These are phyloP conservation scores for Cyclotella baltica DNA, from an alignment of 108 stramenopile genomes.

Conservation along the genomic window DNA sequence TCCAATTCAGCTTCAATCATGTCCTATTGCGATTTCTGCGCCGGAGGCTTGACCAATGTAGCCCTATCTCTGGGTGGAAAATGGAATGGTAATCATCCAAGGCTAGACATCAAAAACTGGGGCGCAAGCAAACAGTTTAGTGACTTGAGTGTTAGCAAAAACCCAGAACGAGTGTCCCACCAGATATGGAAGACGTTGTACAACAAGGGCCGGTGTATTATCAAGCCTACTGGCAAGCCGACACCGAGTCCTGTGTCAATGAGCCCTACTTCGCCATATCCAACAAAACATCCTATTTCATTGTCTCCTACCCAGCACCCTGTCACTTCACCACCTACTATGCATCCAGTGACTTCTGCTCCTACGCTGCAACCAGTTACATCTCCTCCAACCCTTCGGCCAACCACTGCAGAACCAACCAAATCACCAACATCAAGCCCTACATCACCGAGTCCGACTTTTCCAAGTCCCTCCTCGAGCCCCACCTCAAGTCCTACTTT, in stretches of 20 bases:
- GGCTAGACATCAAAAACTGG: slow-evolving; percentile 15
- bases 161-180: slow-evolving; percentile 16
- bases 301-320: slow-evolving; percentile 12
- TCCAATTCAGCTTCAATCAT: slow-evolving; percentile 38
- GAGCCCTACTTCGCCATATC: slow-evolving; percentile 4
- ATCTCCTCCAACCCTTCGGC: background rate
- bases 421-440: slow-evolving; percentile 10
- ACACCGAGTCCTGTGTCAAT: background rate
- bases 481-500: too few relatives aligned
- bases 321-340: too few relatives aligned
- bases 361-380: slow-evolving; percentile 5
- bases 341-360: too few relatives aligned
- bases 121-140: background rate
- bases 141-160: background rate
- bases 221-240: background rate
- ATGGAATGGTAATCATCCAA: slow-evolving; percentile 30
- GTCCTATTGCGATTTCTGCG: slow-evolving; percentile 45
- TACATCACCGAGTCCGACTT: background rate
- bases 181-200: slow-evolving; percentile 22
- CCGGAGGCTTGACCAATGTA: slow-evolving; percentile 33
- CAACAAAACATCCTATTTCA: slow-evolving; percentile 4
- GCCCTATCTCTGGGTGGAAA: slow-evolving; percentile 26
- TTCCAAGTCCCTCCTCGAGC: background rate
- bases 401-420: background rate
- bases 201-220: slow-evolving; percentile 10